A percentile compares a stretch with the other conserved stretches of the same genome.
These are phyloP conservation scores for Ophidiomyces ophidiicola DNA, from an alignment of 2,329 filamentous ascomycete species.

Conservation along the genomic window DNA sequence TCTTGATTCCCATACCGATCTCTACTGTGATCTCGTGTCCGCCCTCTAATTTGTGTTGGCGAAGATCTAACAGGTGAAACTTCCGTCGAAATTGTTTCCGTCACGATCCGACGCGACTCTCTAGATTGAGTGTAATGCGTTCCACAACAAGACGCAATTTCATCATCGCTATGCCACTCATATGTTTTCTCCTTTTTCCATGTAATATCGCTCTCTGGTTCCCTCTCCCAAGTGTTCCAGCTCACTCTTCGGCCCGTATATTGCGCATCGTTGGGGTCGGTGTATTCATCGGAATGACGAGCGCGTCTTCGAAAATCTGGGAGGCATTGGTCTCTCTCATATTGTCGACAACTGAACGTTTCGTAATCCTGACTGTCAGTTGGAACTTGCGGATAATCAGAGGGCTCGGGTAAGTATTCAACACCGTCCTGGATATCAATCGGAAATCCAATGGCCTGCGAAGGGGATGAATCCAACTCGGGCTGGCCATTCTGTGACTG, in stretches of 20 bases:
- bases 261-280: neutral
- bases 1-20: neutral
- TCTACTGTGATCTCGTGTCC: neutral
- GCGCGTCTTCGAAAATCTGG: neutral
- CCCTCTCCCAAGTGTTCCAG: conserved; percentile 13
- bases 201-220: conserved; percentile 1
- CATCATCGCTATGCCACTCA: conserved; percentile 17
- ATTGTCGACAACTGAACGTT: neutral
- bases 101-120: conserved; percentile 7
- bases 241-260: conserved; percentile 8
- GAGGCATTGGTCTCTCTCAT: neutral
- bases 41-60: neutral
- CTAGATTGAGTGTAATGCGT: conserved; percentile 7
- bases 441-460: neutral
- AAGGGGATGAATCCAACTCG: conserved; percentile 9
- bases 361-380: neutral
- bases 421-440: conserved; percentile 4
- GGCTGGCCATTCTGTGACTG: conserved; percentile 5
- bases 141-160: conserved; percentile 12
- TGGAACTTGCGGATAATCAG: neutral
- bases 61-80: conserved; percentile 3
- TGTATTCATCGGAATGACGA: neutral
- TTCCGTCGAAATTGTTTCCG: conserved; percentile 6
- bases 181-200: conserved; percentile 1
- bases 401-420: neutral